A percentile compares a stretch with the other conserved stretches of the same genome.
Conservation (phyloP, 2,329 filamentous ascomycete species). For the Bipolaris oryzae region DNA sequence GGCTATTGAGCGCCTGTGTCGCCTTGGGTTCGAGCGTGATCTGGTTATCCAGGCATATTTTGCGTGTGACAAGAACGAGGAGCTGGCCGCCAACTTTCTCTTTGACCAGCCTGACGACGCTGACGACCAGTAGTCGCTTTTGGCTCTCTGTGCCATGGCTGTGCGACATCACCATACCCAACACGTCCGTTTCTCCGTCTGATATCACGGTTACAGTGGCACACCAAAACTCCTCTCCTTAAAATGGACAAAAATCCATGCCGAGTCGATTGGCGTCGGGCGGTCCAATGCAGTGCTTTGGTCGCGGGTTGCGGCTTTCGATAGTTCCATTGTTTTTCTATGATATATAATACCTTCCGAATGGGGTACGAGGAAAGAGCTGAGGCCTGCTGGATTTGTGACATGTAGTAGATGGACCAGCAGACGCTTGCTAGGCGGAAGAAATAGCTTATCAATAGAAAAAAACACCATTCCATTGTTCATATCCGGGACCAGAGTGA, state of each 20-base stretch:
- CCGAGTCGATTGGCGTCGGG: constrained; percentile 17
- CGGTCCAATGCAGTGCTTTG: constrained; percentile 15
- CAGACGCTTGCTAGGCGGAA: constrained; percentile 2
- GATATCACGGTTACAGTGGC: constrained; percentile 32
- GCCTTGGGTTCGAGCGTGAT: constrained; percentile 90
- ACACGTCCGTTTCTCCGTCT: constrained; percentile 24
- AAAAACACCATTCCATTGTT: constrained; percentile 2
- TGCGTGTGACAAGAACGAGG: constrained; percentile 99
- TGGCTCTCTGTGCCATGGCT: constrained; percentile 23
- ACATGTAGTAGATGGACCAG: constrained; percentile 15
- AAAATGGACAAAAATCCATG: constrained; percentile 23
- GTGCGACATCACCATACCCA: constrained; percentile 33
- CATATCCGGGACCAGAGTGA: neutral
- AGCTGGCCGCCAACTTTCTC: constrained; percentile 95
- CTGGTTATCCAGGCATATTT: constrained; percentile 98
- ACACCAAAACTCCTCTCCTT: constrained; percentile 18
- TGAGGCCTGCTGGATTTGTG: constrained; percentile 6
- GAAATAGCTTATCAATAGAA: constrained; percentile 17
- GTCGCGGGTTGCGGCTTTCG: constrained; percentile 11
- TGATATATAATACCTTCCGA: constrained; percentile 26
- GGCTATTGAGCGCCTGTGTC: constrained; percentile 93
- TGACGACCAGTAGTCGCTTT: constrained; percentile 54
- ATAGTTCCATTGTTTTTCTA: constrained; percentile 7
- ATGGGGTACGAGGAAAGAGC: constrained; percentile 12
- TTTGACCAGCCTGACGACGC: constrained; percentile 96